Evolutionary conservation across 75 land plant genomes (phyloP).

Genomic region (Chamaecyparis obtusa): DNA sequence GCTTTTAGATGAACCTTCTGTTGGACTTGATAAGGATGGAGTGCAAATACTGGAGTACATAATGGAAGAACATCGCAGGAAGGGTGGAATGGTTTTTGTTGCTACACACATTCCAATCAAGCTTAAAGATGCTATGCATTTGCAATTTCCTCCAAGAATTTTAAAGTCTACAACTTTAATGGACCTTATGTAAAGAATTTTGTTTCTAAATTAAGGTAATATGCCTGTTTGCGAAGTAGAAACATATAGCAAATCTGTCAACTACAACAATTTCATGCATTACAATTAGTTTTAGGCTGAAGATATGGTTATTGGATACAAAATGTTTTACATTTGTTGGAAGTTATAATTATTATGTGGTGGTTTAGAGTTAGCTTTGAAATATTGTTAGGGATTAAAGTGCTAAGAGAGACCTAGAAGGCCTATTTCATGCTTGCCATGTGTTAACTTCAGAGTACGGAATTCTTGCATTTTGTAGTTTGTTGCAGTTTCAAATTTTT

Average conservation of each 20-base stretch:
- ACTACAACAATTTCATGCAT: background rate
- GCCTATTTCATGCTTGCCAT: background rate
- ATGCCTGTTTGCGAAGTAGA: background rate
- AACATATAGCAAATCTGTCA: background rate
- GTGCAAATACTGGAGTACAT: slow-evolving; percentile 37
- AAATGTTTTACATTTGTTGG: background rate
- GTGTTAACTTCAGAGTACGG: background rate
- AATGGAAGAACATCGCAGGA: slow-evolving; percentile 56
- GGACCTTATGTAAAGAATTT: slow-evolving; percentile 9
- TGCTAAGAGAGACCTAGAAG: background rate
- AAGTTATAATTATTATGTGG: background rate
- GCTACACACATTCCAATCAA: slow-evolving; percentile 75
- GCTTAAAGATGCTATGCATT: slow-evolving; percentile 51
- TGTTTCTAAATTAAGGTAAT: background rate
- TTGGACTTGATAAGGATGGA: slow-evolving; percentile 59
- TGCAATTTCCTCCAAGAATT: slow-evolving; percentile 48
- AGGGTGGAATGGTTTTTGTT: slow-evolving; percentile 71
- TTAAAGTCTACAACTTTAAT: slow-evolving; percentile 24
- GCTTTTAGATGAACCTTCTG: slow-evolving; percentile 69
- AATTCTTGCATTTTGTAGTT: background rate
- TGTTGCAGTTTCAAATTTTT: background rate
- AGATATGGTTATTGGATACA: background rate
- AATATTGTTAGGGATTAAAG: background rate
- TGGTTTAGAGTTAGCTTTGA: background rate
- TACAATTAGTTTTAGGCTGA: background rate